These are phyloP conservation scores for Botrytis paeoniae DNA, from an alignment of 2,329 filamentous ascomycete genomes.

Conservation along the genomic window DNA sequence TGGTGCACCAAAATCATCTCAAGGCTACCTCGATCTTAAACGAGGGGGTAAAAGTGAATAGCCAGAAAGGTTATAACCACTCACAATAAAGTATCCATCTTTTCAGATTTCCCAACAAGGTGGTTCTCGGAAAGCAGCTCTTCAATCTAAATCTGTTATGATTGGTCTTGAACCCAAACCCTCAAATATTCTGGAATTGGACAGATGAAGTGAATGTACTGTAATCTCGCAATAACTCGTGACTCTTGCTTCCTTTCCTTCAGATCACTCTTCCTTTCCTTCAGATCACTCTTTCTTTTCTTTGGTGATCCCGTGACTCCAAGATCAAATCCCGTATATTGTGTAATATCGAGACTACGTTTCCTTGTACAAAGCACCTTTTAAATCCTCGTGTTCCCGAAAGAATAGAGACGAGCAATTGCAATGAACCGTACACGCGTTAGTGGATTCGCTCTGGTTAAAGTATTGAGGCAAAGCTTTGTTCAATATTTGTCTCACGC, in stretches of 20 bases:
- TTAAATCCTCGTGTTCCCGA: neutral
- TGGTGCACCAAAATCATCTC: neutral
- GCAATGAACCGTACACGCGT: neutral
- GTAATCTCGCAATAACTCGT: neutral
- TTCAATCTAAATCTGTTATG: no score
- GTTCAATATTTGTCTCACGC: neutral
- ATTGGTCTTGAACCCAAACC: neutral
- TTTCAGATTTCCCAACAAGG: neutral
- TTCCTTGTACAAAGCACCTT: neutral
- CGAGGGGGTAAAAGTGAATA: constrained; percentile 5
- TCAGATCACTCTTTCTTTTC: neutral
- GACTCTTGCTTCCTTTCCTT: neutral
- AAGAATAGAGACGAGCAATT: neutral
- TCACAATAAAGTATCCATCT: constrained; percentile 21
- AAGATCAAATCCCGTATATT: neutral
- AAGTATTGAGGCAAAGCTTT: neutral
- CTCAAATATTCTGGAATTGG: neutral
- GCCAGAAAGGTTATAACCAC: neutral
- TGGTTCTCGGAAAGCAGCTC: neutral
- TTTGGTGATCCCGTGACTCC: neutral
- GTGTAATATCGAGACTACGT: neutral
- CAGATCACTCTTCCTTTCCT: neutral
- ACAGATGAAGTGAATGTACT: neutral
- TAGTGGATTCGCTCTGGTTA: neutral
- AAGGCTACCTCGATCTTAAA: neutral